Evolutionary conservation across 179 eudicot genomes (phyloP).

Genomic region (Silene coronaria): DNA sequence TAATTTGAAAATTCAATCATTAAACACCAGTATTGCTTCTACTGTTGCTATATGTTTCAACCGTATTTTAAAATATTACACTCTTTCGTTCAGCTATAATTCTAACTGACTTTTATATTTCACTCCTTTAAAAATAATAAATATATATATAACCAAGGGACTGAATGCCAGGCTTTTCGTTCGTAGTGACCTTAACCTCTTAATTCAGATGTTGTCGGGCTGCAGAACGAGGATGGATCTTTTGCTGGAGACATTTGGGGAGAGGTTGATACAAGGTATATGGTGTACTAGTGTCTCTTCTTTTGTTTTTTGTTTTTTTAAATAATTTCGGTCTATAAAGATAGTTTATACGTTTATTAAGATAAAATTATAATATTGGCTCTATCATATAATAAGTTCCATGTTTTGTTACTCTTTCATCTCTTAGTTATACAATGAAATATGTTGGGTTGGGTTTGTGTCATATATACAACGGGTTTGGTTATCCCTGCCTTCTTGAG

Average conservation of each 20-base stretch:
- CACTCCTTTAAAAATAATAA: background rate
- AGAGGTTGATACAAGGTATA: conserved; percentile 82
- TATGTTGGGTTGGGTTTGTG: too few relatives aligned
- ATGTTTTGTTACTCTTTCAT: too few relatives aligned
- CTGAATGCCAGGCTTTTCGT: background rate
- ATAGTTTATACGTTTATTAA: too few relatives aligned
- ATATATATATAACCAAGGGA: background rate
- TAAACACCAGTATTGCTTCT: background rate
- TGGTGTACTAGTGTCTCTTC: background rate
- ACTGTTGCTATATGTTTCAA: background rate
- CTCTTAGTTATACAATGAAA: too few relatives aligned
- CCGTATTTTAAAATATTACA: background rate
- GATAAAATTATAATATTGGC: too few relatives aligned
- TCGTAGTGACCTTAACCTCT: conserved; percentile 37
- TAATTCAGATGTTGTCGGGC: conserved; percentile 52
- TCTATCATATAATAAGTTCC: too few relatives aligned
- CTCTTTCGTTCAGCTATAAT: background rate
- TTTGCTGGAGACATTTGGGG: conserved; percentile 98
- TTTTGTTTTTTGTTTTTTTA: too few relatives aligned
- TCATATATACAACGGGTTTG: too few relatives aligned
- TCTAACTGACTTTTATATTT: background rate
- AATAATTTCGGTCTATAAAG: too few relatives aligned
- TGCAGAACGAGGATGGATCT: conserved; percentile 95
- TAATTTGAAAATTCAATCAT: background rate
- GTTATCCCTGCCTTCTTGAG: background rate